A percentile compares a stretch with the other conserved stretches of the same genome.
Evolutionary conservation across 2,329 filamentous ascomycete species (phyloP).

Genomic region (Aspergillus nomiae): DNA sequence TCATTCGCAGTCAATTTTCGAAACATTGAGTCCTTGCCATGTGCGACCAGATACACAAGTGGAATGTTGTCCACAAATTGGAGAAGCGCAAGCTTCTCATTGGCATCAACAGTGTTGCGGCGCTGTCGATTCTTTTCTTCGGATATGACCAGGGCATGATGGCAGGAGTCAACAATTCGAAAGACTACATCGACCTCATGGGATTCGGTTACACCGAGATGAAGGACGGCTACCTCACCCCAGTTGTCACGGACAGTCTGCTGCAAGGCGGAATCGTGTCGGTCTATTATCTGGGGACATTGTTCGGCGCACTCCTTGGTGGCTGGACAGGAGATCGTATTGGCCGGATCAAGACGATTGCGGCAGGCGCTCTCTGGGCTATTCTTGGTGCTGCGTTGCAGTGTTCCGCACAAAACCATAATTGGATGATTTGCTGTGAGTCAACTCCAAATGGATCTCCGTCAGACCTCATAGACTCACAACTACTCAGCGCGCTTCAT

Average conservation of each 20-base stretch:
- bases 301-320: slow-evolving; percentile 64
- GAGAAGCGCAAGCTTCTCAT: slow-evolving; percentile 61
- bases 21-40: slow-evolving; percentile 22
- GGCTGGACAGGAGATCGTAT: slow-evolving; percentile 66
- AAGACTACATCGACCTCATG: slow-evolving; percentile 67
- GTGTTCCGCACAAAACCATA: slow-evolving; percentile 64
- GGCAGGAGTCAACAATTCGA: slow-evolving; percentile 67
- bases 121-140: slow-evolving; percentile 69
- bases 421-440: slow-evolving; percentile 70
- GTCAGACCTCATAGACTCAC: background rate
- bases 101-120: slow-evolving; percentile 65
- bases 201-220: slow-evolving; percentile 62
- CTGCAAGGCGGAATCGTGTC: slow-evolving; percentile 66
- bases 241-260: slow-evolving; percentile 61
- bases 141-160: slow-evolving; percentile 60
- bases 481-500: slow-evolving; percentile 53
- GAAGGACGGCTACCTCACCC: slow-evolving; percentile 44
- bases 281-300: slow-evolving; percentile 61
- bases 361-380: slow-evolving; percentile 59
- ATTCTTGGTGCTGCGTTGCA: slow-evolving; percentile 66
- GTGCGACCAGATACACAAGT: slow-evolving; percentile 42
- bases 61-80: slow-evolving; percentile 56
- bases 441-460: background rate
- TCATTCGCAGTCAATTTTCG: background rate
- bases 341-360: slow-evolving; percentile 66